phyloP scores from a whole-genome alignment of 805 yeast genomes.

The Ogataea trehalophila region DNA sequence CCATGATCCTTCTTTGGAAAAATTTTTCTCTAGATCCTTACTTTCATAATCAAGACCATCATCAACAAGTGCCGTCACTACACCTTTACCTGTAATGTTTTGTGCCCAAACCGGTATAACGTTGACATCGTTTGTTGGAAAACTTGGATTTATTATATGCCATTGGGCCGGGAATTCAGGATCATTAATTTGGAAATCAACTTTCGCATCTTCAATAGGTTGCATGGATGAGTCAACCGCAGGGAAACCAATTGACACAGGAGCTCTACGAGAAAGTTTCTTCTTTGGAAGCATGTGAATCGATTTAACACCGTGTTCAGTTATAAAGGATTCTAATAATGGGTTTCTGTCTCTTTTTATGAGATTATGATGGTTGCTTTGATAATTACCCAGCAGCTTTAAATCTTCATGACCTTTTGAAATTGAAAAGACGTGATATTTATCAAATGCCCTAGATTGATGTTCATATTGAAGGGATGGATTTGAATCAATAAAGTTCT shows the following conservation, averaged over 20 bases:
- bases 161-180: constrained; percentile 84
- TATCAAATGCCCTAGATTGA: constrained; percentile 52
- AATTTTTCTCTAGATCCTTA: constrained; percentile 66
- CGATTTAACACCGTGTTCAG: constrained; percentile 36
- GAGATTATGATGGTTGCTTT: constrained; percentile 26
- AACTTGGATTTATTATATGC: constrained; percentile 77
- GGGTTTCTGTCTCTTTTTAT: constrained; percentile 28
- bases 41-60: constrained; percentile 88
- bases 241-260: constrained; percentile 37
- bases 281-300: constrained; percentile 54
- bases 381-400: constrained; percentile 32
- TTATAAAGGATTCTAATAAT: constrained; percentile 22
- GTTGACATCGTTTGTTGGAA: constrained; percentile 81
- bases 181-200: constrained; percentile 62
- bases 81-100: constrained; percentile 74
- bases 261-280: constrained; percentile 50
- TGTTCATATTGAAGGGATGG: constrained; percentile 58
- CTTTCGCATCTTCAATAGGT: constrained; percentile 41
- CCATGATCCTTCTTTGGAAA: constrained; percentile 79
- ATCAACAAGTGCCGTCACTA: constrained; percentile 85
- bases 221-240: constrained; percentile 49
- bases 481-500: constrained; percentile 34
- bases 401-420: constrained; percentile 33
- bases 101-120: constrained; percentile 81
- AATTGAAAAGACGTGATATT: constrained; percentile 65